phyloP scores from a whole-genome alignment of 192 early-diverging fungal genomes.

The Coemansia sp. region DNA sequence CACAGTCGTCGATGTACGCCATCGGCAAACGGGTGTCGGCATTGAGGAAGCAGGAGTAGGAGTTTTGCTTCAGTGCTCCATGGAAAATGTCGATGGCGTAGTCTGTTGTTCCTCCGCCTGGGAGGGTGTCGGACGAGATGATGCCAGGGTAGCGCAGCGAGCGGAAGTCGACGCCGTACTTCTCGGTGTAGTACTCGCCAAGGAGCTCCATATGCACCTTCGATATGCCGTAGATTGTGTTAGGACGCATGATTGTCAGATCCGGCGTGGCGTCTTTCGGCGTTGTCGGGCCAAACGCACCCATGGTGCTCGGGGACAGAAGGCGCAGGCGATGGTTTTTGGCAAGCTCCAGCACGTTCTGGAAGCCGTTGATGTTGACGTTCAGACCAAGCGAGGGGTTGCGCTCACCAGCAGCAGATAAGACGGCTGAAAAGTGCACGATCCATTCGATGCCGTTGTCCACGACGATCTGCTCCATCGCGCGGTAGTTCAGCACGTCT shows the following conservation, averaged over 20 bases:
- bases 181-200: conserved; percentile 67
- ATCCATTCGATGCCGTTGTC: conserved; percentile 67
- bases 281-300: conserved; percentile 68
- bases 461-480: conserved; percentile 64
- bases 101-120: conserved; percentile 68
- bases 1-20: conserved; percentile 68
- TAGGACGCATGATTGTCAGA: conserved; percentile 66
- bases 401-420: conserved; percentile 68
- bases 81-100: conserved; percentile 73
- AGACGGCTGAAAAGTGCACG: conserved; percentile 66
- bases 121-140: conserved; percentile 64
- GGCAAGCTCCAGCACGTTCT: conserved; percentile 64
- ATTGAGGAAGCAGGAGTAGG: conserved; percentile 61
- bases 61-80: conserved; percentile 58
- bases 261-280: conserved; percentile 63
- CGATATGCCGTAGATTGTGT: conserved; percentile 69
- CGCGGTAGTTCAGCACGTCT: conserved; percentile 64
- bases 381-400: conserved; percentile 59
- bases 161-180: conserved; percentile 65
- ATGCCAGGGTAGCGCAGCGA: conserved; percentile 66
- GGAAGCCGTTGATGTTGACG: conserved; percentile 68
- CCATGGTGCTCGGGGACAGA: conserved; percentile 65
- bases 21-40: conserved; percentile 61
- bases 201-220: conserved; percentile 67
- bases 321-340: conserved; percentile 59